phyloP scores from a whole-genome alignment of 139 green algal species.

The Chlamydomonas applanata region DNA sequence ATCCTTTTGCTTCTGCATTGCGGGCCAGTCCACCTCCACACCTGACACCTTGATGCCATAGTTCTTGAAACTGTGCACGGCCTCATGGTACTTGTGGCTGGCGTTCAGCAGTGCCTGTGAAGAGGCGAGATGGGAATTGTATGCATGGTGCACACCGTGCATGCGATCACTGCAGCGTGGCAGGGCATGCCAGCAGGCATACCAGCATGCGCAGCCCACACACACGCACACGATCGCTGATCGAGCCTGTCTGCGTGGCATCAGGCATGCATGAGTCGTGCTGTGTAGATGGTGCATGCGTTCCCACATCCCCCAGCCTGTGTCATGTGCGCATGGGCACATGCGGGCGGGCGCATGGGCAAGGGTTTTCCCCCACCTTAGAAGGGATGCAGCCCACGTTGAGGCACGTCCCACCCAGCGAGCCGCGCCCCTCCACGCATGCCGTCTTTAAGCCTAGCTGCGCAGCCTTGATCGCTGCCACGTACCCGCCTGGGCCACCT shows the following conservation, averaged over 20 bases:
- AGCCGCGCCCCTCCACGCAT: slow-evolving; percentile 92
- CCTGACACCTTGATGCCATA: slow-evolving; percentile 79
- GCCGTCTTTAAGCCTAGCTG: slow-evolving; percentile 95
- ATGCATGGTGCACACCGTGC: too few species aligned
- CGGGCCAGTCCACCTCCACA: slow-evolving; percentile 43
- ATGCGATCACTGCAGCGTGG: background rate
- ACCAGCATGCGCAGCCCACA: too few species aligned
- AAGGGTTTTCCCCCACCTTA: slow-evolving; percentile 59
- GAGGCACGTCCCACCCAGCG: slow-evolving; percentile 94
- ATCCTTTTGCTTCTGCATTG: slow-evolving; percentile 95
- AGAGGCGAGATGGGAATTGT: background rate
- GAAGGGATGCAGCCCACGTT: slow-evolving; percentile 98
- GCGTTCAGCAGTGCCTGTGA: slow-evolving; percentile 90
- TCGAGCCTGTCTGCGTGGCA: too few species aligned
- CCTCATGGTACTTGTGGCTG: slow-evolving; percentile 92
- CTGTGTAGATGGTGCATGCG: background rate
- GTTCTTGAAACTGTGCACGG: slow-evolving; percentile 78
- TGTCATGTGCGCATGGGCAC: background rate
- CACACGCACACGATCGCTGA: too few species aligned
- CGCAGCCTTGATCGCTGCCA: slow-evolving; percentile 96
- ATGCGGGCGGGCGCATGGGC: background rate
- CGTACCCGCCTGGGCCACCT: slow-evolving; percentile 95
- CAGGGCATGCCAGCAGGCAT: too few species aligned
- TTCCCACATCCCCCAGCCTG: background rate
- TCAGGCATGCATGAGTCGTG: background rate